Base-by-base conservation (phyloP, 2,329 filamentous ascomycete genomes). In the Paraphoma chrysanthemicola region DNA sequence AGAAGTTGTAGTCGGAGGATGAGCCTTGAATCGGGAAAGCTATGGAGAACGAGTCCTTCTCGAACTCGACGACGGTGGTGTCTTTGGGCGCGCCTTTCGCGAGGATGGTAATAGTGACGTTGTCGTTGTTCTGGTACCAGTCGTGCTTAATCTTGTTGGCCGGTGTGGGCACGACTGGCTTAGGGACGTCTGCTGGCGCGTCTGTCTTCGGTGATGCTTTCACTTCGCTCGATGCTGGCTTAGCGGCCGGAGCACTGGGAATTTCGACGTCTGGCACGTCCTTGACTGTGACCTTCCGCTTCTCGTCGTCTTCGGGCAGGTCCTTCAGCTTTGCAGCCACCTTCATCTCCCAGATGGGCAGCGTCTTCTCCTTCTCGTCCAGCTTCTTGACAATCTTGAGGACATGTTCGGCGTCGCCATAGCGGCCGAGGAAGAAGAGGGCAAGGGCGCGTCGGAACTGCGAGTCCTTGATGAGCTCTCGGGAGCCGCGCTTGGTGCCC, bases 391-490 rank as follows among this genome's bases (percentile, higher is more conserved):
- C 82, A 30, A 83, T 76, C n/a, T 78, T 80, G 17, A 93, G 86
- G 61, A 93, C 86, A 64, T 87, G 85, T 56, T 88, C 85, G 0
- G 93, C 89, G 76, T 97, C 90, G 3, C 89, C 92, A 66, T 88
- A 92, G 51, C 86, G 83, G 33, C 85, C 86, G 41, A 93, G 80
- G 47, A 88, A 86, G 75, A 87, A 90, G 28, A 94, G 82, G 10
- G 90, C 85, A 11, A 96, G 86, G 5, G 87, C 90, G 38, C 94
- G 87, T 65, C 93, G 87, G 68, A 95, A 86, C 69, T 97, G 92
- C 1, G 91, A 89, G n/a, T 92, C 86, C 44, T 88, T 83, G 74
- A 97, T 92, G 30, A 90, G 83, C 62, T 92, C 87, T 48, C 90
- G 87, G 68, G 89, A 90, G 31, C 85, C 90, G 41, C 94, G 89